Percentiles rank a stretch among this genome's conserved stretches.
These are phyloP conservation scores for Ormosia emarginata DNA, from an alignment of 306 rosid species.

Conservation along the genomic window DNA sequence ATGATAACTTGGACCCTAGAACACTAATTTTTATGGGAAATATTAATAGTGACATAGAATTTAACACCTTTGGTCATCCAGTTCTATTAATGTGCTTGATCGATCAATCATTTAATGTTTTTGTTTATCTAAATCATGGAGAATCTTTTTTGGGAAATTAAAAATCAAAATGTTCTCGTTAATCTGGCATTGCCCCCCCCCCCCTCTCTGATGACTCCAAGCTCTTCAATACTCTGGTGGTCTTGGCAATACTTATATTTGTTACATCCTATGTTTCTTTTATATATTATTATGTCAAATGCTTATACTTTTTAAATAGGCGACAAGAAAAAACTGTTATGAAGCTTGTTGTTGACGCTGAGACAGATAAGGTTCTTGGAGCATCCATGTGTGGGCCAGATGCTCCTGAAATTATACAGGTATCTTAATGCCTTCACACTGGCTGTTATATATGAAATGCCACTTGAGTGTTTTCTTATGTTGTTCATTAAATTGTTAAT, in stretches of 20 bases:
- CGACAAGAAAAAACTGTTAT: slow-evolving; percentile 93
- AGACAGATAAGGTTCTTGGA: slow-evolving; percentile 83
- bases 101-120: not conserved
- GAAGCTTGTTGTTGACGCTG: slow-evolving; percentile 91
- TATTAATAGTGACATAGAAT: not conserved
- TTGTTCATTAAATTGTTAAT: not conserved
- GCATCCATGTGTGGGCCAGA: slow-evolving; percentile 99
- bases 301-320: slow-evolving; percentile 40
- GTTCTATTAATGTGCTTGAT: not conserved
- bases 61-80: not conserved
- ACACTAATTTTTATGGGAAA: not conserved
- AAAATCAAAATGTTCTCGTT: not conserved
- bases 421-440: slow-evolving; percentile 21
- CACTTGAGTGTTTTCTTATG: not conserved
- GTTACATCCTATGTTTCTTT: not conserved
- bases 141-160: not conserved
- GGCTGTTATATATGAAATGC: not conserved
- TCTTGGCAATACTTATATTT: not conserved
- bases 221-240: slow-evolving; percentile 6
- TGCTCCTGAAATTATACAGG: slow-evolving; percentile 96
- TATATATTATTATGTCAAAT: not conserved
- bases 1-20: not conserved
- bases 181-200: not conserved
- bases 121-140: not conserved
- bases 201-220: not conserved